A percentile compares a stretch with the other conserved stretches of the same genome.
Evolutionary conservation across 345 rosid genomes (phyloP).

Genomic region (Diplotaxis tenuifolia): DNA sequence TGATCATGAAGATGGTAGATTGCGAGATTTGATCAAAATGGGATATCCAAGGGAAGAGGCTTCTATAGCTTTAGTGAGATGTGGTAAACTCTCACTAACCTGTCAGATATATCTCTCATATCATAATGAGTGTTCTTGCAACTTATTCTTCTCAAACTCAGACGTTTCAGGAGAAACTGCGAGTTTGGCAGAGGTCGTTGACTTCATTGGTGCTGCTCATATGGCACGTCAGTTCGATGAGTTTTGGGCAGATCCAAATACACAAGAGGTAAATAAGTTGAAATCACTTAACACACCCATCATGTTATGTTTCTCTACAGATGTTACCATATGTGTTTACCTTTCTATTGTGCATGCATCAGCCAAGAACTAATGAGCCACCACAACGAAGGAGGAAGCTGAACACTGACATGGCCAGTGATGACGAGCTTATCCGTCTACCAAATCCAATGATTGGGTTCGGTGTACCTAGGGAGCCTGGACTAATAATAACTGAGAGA

Average conservation of each 20-base stretch:
- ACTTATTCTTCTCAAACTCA: no score
- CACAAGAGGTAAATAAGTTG: conserved; percentile 10
- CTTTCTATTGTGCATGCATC: conserved; percentile 1
- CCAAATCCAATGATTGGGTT: conserved; percentile 40
- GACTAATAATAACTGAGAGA: neutral
- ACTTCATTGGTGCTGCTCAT: conserved; percentile 37
- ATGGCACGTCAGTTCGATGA: conserved; percentile 23
- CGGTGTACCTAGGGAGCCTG: conserved; percentile 27
- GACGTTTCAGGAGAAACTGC: conserved; percentile 18
- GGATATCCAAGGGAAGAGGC: conserved; percentile 4
- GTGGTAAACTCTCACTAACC: conserved; percentile 14
- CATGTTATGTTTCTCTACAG: no score
- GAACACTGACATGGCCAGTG: neutral
- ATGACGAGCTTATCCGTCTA: neutral
- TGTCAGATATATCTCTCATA: no score
- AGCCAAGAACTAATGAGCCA: conserved; percentile 3
- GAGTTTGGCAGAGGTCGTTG: conserved; percentile 20
- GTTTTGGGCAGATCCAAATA: neutral
- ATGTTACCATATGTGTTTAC: no score
- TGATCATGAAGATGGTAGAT: neutral
- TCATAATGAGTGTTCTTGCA: no score
- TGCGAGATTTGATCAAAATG: conserved; percentile 16
- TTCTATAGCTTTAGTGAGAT: conserved; percentile 25
- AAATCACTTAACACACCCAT: neutral
- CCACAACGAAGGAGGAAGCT: neutral